Evolutionary conservation across 345 rosid species (phyloP).

Genomic region (Eucalyptus shirleyi): DNA sequence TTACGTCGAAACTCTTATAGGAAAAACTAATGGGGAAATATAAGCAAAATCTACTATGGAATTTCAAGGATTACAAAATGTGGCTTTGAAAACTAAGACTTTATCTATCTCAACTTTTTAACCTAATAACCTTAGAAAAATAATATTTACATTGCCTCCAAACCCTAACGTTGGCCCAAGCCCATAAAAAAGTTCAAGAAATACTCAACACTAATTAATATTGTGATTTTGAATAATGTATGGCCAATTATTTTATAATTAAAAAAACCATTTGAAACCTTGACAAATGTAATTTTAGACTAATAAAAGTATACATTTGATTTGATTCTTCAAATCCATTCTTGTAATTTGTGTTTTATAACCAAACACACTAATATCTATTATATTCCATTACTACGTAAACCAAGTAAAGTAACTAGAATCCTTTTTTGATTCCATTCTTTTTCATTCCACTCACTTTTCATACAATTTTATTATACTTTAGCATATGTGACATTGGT

Average conservation of each 20-base stretch:
- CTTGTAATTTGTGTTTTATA: background rate
- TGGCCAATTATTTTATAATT: background rate
- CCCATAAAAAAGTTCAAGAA: no score
- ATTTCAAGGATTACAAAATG: no score
- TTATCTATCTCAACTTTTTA: no score
- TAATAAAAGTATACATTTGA: background rate
- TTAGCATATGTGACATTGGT: background rate
- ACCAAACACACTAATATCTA: background rate
- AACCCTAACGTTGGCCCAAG: no score
- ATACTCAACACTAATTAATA: background rate
- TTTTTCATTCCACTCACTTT: background rate
- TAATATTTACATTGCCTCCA: no score
- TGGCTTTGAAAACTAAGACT: no score
- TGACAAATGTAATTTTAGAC: background rate
- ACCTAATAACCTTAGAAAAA: no score
- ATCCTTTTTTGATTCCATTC: background rate
- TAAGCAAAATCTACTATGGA: no score
- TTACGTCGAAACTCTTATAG: no score
- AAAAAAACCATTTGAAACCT: background rate
- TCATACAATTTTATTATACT: no score
- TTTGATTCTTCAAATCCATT: background rate
- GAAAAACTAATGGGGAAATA: no score
- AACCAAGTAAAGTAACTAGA: background rate
- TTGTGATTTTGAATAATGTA: background rate
- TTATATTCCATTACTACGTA: background rate